Evolutionary conservation across 73 alveolate genomes (phyloP).

Genomic region (Urostyla sp.): DNA sequence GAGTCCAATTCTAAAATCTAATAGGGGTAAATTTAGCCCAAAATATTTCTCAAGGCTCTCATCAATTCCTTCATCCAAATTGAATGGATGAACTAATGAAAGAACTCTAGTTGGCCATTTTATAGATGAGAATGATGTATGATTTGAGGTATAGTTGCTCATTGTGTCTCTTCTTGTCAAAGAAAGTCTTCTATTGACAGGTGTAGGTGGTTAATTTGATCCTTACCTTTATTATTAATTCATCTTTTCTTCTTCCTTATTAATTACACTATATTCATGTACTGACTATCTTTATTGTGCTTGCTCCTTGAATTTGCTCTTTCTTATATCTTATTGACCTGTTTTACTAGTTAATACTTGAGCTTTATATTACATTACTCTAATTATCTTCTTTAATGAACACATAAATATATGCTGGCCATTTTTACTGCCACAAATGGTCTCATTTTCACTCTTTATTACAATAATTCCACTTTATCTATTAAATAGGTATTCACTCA

Average conservation of each 20-base stretch:
- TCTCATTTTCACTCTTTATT: constrained; percentile 27
- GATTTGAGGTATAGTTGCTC: not conserved
- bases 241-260: too few relatives aligned
- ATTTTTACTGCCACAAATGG: not conserved
- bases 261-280: too few relatives aligned
- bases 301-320: too few relatives aligned
- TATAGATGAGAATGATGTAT: too few relatives aligned
- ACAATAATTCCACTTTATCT: constrained; percentile 36
- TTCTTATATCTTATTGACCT: not conserved
- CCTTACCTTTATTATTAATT: too few relatives aligned
- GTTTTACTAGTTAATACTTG: not conserved
- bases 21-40: constrained; percentile 55
- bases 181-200: not conserved
- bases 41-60: constrained; percentile 42
- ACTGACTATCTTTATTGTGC: too few relatives aligned
- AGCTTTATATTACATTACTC: constrained; percentile 8
- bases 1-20: constrained; percentile 61
- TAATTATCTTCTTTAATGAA: constrained; percentile 20
- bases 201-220: not conserved
- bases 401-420: constrained; percentile 49
- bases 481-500: constrained; percentile 30
- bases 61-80: constrained; percentile 50
- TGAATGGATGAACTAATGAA: constrained; percentile 69
- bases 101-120: constrained; percentile 61
- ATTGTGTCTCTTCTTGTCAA: not conserved